Conservation (phyloP, 257 asterid species). For the Forsythia suspensa region DNA sequence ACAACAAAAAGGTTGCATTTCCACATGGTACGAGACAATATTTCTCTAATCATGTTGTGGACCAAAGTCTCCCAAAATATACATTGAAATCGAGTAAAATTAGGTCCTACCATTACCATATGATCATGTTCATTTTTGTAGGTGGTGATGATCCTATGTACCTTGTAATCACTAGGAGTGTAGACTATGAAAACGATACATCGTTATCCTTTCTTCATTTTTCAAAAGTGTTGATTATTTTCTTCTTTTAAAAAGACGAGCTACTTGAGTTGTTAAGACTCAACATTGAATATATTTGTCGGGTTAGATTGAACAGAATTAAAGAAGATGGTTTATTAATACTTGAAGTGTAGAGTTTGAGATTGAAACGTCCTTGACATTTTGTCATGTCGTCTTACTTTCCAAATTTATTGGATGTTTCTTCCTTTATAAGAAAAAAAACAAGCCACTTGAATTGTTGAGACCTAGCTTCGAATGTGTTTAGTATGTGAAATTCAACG, state of each 20-base stretch:
- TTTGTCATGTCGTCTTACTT: background rate
- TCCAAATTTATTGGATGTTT: background rate
- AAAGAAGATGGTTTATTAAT: background rate
- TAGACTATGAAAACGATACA: background rate
- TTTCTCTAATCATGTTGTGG: background rate
- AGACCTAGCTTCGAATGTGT: too few species aligned
- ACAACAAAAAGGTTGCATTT: background rate
- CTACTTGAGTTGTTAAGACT: background rate
- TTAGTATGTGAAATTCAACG: too few species aligned
- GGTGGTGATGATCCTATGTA: background rate
- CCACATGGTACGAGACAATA: background rate
- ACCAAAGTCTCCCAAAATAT: background rate
- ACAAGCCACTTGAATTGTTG: too few species aligned
- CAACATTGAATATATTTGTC: background rate
- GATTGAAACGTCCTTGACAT: background rate
- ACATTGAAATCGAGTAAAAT: background rate
- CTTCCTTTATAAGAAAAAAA: too few species aligned
- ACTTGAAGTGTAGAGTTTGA: background rate
- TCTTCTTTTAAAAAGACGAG: background rate
- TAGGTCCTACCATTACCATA: background rate
- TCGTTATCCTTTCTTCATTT: background rate
- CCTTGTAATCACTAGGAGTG: background rate
- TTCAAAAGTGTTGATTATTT: background rate
- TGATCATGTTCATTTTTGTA: background rate
- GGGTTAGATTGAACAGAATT: background rate